Evolutionary conservation across 495 filamentous ascomycete genomes (phyloP).

Genomic region (Neurospora sp.): DNA sequence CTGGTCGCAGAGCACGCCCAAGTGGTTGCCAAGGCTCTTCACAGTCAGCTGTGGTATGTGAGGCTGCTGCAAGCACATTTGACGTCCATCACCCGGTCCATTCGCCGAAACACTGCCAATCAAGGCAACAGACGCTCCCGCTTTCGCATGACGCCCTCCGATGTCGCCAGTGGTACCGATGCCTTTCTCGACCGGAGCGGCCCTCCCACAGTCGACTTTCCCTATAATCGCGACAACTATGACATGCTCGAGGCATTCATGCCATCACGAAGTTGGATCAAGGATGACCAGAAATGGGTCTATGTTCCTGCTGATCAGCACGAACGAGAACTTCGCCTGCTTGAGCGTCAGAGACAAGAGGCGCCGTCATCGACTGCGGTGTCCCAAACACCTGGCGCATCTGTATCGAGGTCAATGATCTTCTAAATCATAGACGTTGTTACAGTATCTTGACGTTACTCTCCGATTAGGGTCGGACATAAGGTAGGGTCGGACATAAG

Average conservation of each 20-base stretch:
- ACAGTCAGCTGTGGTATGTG: conserved; percentile 37
- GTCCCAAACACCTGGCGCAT: neutral
- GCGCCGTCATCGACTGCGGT: neutral
- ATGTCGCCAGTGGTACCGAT: conserved; percentile 32
- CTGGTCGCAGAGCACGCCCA: conserved; percentile 28
- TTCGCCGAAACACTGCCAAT: conserved; percentile 37
- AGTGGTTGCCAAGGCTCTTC: conserved; percentile 32
- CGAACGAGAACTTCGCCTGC: conserved; percentile 22
- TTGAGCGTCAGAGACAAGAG: conserved; percentile 8
- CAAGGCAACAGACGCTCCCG: conserved; percentile 34
- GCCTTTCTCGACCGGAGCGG: conserved; percentile 37
- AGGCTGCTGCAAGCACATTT: conserved; percentile 42
- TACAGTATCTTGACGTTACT: neutral
- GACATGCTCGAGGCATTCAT: conserved; percentile 43
- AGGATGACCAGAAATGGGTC: conserved; percentile 26
- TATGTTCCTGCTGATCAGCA: conserved; percentile 36
- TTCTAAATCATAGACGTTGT: neutral
- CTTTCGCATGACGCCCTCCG: conserved; percentile 39
- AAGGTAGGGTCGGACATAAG: neutral
- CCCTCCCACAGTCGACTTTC: conserved; percentile 38
- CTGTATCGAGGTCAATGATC: neutral
- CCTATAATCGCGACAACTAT: conserved; percentile 43
- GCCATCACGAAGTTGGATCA: conserved; percentile 36
- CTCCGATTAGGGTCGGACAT: neutral
- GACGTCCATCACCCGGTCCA: conserved; percentile 36